Evolutionary conservation across 73 alveolate genomes (phyloP), one percentile per base, ranked within the genome.

Genomic region (Paramecium primaurelia): DNA sequence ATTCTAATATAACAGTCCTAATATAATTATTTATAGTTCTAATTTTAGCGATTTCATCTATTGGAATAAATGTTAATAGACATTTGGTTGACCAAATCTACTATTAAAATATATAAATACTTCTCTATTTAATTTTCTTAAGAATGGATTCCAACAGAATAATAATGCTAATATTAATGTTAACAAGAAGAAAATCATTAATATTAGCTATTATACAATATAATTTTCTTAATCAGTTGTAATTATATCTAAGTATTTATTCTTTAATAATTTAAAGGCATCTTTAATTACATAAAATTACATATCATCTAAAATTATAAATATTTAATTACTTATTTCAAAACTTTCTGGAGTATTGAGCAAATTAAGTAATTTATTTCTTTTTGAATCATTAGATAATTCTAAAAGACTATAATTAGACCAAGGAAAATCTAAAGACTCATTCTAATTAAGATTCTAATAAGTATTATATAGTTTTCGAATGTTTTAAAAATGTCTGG

Each of bases 31-130:
- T 83, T 4, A 73, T 71, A 22, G 71, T 71, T 89, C 75, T 89
- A 36, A 89, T 89, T 51, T 89, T 89, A 0, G 84, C 58, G 25
- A 71, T 89, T 73, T 89, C 92, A 47, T 89, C 94, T n/a, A 89
- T 83, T 3, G 94, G 92, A 8, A 89, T 89, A 68, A 89, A 73
- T 12, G 92, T 71, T 32, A 89, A 40, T 20, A 89, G 73, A 20
- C 94, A 89, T 6, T 89, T 89, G 12, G 94, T 89, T n/a, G 92
- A 89, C 94, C 94, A 89, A 5, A 88, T 88, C 93, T 88, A 59
- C 32, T 16, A 45, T 22, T 4, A 25, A 28, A 10, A 42, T 16
- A 32, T 3, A 11, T 45, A 42, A 69, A n/a, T 69, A 73, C 94
- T 89, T 89, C 91, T 89, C 71, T 71, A 25, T 71, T 89, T 30